Conservation (phyloP, 768 basidiomycete genomes). For the Saitozyma sp. region DNA sequence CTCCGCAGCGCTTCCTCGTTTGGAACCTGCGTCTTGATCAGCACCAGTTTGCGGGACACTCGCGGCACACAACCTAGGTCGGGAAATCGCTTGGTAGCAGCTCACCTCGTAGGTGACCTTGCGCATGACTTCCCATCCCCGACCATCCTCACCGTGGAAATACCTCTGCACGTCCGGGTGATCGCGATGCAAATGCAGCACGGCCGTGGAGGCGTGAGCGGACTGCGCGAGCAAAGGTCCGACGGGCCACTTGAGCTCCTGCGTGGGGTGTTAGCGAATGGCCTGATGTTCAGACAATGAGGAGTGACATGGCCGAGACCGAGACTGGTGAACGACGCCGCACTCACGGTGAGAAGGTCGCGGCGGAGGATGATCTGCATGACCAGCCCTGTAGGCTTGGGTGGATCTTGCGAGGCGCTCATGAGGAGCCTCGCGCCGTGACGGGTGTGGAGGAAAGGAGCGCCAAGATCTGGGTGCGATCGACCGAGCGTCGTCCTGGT, state of each 20-base stretch:
- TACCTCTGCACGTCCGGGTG: conserved; percentile 43
- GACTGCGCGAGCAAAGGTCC: conserved; percentile 52
- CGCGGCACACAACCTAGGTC: conserved; percentile 13
- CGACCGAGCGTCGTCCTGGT: too few species aligned
- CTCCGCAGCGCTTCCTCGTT: conserved; percentile 22
- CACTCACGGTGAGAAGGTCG: conserved; percentile 41
- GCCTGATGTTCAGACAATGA: neutral
- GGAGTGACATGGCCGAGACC: neutral
- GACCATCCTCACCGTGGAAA: conserved; percentile 34
- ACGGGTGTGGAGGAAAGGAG: too few species aligned
- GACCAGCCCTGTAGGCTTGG: conserved; percentile 36
- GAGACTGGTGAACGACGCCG: neutral
- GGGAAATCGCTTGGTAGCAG: neutral
- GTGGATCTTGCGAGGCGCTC: neutral
- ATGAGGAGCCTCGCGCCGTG: neutral
- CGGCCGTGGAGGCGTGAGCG: conserved; percentile 51
- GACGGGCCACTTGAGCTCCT: conserved; percentile 45
- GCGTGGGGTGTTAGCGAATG: neutral
- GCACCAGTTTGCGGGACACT: conserved; percentile 2
- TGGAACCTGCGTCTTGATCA: conserved; percentile 16
- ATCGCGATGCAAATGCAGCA: conserved; percentile 40
- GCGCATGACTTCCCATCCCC: conserved; percentile 46
- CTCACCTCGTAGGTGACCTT: conserved; percentile 20
- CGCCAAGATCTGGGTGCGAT: too few species aligned
- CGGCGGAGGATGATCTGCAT: conserved; percentile 52